Evolutionary conservation across 2,329 filamentous ascomycete genomes (phyloP).

Genomic region (Penicillium hesseltinei): DNA sequence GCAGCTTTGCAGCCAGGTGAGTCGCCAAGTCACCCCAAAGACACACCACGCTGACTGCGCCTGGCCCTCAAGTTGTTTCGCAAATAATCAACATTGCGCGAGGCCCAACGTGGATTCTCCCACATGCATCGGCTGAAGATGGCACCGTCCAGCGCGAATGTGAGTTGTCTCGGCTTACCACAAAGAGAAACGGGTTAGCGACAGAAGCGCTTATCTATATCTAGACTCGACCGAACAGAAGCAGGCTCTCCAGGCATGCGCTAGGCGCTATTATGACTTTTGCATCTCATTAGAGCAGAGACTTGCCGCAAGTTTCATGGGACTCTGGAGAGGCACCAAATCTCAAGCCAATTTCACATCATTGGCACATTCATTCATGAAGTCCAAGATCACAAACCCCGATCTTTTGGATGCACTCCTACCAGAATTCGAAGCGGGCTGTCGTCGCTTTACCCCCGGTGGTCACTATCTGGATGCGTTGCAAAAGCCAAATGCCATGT

Average conservation of each 20-base stretch:
- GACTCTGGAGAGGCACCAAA: constrained; percentile 6
- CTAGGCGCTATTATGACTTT: constrained; percentile 2
- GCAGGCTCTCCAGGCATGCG: background rate
- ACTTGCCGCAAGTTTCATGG: constrained; percentile 4
- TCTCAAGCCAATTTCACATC: constrained; percentile 6
- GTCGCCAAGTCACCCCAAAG: background rate
- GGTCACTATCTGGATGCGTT: constrained; percentile 8
- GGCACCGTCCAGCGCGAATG: constrained; percentile 5
- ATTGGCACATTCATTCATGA: constrained; percentile 6
- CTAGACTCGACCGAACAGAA: constrained; percentile 4
- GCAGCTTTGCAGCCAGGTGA: constrained; percentile 10
- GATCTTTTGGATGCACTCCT: background rate
- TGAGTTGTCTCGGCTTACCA: background rate
- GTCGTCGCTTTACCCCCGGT: constrained; percentile 9
- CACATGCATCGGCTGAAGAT: constrained; percentile 5
- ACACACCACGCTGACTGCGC: background rate
- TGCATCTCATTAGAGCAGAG: constrained; percentile 1
- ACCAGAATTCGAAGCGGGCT: constrained; percentile 11
- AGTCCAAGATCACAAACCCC: constrained; percentile 2
- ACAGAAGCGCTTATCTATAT: background rate
- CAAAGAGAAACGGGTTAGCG: background rate
- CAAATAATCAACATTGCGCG: constrained; percentile 6
- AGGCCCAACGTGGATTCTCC: constrained; percentile 8
- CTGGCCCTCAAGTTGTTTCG: background rate
- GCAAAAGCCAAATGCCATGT: constrained; percentile 4